Conservation (phyloP, 1,139 yeast species). For the Suhomyces taliae region DNA sequence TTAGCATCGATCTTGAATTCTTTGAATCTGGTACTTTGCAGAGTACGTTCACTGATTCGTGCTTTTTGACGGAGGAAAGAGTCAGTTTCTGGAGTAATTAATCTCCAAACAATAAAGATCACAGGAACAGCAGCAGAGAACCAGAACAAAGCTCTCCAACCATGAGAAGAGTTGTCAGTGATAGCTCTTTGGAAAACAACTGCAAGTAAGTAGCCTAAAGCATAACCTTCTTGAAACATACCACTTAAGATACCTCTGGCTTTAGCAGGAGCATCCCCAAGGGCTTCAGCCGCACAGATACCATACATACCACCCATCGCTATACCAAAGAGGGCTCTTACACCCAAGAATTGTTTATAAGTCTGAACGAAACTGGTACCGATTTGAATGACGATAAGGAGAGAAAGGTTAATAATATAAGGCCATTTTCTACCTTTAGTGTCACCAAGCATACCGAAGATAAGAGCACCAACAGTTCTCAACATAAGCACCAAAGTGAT, state of each 20-base stretch:
- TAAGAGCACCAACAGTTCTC: conserved; percentile 42
- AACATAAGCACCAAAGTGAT: conserved; percentile 47
- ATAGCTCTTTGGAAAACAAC: conserved; percentile 45
- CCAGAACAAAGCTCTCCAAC: conserved; percentile 46
- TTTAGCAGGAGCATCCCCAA: conserved; percentile 37
- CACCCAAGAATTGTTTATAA: conserved; percentile 38
- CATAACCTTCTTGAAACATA: conserved; percentile 45
- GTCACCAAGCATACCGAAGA: conserved; percentile 42
- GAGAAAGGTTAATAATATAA: conserved; percentile 29
- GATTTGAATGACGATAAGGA: conserved; percentile 37
- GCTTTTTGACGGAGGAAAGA: conserved; percentile 29
- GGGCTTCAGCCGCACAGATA: conserved; percentile 38
- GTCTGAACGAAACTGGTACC: conserved; percentile 44
- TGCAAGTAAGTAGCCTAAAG: conserved; percentile 42
- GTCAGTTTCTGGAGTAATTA: conserved; percentile 39
- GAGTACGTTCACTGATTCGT: conserved; percentile 18
- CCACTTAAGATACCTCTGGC: conserved; percentile 44
- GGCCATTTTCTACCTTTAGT: conserved; percentile 42
- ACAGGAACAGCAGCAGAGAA: conserved; percentile 47
- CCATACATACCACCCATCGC: conserved; percentile 48
- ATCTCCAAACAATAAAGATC: conserved; percentile 38
- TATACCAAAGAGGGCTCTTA: conserved; percentile 42
- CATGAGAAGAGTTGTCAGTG: conserved; percentile 31
- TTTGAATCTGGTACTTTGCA: conserved; percentile 12
- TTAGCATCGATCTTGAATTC: conserved; percentile 23